Conservation (phyloP, 2,329 filamentous ascomycete genomes). For the Neonectria sp. region DNA sequence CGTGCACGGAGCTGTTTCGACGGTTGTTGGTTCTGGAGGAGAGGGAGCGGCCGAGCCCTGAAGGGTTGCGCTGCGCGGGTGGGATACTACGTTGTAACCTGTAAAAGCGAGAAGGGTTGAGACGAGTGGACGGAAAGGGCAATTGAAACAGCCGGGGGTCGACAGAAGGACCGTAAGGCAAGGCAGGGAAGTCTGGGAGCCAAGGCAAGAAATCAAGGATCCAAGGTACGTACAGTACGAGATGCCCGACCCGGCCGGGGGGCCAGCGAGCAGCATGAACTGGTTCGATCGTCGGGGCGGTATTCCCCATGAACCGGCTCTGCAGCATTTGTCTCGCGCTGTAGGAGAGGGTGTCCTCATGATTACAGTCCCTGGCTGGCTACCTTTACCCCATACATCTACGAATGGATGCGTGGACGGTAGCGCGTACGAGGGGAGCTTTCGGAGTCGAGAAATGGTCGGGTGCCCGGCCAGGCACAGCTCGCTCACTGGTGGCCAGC, state of each 20-base stretch:
- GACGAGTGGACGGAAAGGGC: conserved; percentile 33
- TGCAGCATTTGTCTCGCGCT: conserved; percentile 9
- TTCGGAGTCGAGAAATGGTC: conserved; percentile 2
- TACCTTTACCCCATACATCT: not conserved
- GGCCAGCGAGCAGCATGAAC: conserved; percentile 38
- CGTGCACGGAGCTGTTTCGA: conserved; percentile 37
- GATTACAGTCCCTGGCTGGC: not conserved
- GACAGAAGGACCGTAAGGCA: conserved; percentile 23
- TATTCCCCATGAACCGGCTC: conserved; percentile 43
- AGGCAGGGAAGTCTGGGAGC: conserved; percentile 3
- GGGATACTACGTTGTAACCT: conserved; percentile 1
- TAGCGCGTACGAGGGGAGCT: not conserved
- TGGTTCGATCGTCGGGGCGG: conserved; percentile 32
- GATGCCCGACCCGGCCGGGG: conserved; percentile 31
- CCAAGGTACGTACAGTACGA: conserved; percentile 23
- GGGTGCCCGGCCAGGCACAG: not conserved
- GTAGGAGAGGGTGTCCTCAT: not conserved
- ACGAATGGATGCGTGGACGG: not conserved
- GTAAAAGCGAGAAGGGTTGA: conserved; percentile 1
- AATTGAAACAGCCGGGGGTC: conserved; percentile 34
- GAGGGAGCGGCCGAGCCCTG: conserved; percentile 10
- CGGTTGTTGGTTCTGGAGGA: conserved; percentile 4
- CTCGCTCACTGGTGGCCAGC: conserved; percentile 28
- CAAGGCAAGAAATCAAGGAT: conserved; percentile 6
- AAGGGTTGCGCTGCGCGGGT: conserved; percentile 18